These are phyloP conservation scores for Barbatosphaeria neglecta DNA, from an alignment of 495 filamentous ascomycete genomes.

Conservation along the genomic window DNA sequence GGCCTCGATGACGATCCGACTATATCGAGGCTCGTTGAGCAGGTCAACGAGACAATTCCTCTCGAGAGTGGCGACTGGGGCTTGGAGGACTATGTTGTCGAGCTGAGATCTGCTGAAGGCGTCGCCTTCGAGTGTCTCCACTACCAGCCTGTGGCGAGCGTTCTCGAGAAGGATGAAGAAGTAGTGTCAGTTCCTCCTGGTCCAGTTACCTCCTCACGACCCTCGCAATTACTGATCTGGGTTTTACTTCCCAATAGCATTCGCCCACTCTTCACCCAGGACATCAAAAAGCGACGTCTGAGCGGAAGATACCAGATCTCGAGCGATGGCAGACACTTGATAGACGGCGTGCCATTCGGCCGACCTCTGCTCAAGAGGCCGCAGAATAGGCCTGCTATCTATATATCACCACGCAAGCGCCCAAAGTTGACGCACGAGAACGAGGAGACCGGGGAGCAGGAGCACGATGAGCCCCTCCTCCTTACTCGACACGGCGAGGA, in stretches of 20 bases:
- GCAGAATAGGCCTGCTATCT: slow-evolving; percentile 51
- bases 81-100: slow-evolving; percentile 84
- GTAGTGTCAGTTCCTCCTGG: slow-evolving; percentile 51
- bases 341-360: slow-evolving; percentile 86
- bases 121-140: slow-evolving; percentile 80
- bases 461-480: slow-evolving; percentile 17
- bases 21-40: slow-evolving; percentile 69
- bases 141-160: slow-evolving; percentile 57
- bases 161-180: slow-evolving; percentile 76
- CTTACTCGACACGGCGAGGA: slow-evolving; percentile 28
- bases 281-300: slow-evolving; percentile 61
- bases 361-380: slow-evolving; percentile 51
- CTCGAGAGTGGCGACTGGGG: slow-evolving; percentile 79
- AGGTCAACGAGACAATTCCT: slow-evolving; percentile 72
- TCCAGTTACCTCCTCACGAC: no score
- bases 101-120: slow-evolving; percentile 43
- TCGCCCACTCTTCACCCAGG: slow-evolving; percentile 63
- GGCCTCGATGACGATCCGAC: slow-evolving; percentile 47
- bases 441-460: slow-evolving; percentile 14
- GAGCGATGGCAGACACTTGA: slow-evolving; percentile 64
- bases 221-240: no score
- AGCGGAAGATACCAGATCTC: slow-evolving; percentile 80
- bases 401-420: slow-evolving; percentile 70
- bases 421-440: slow-evolving; percentile 36
- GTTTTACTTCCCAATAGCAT: slow-evolving; percentile 46